phyloP scores from a whole-genome alignment of 2,329 filamentous ascomycete genomes.

The Hypoxylon sp. region DNA sequence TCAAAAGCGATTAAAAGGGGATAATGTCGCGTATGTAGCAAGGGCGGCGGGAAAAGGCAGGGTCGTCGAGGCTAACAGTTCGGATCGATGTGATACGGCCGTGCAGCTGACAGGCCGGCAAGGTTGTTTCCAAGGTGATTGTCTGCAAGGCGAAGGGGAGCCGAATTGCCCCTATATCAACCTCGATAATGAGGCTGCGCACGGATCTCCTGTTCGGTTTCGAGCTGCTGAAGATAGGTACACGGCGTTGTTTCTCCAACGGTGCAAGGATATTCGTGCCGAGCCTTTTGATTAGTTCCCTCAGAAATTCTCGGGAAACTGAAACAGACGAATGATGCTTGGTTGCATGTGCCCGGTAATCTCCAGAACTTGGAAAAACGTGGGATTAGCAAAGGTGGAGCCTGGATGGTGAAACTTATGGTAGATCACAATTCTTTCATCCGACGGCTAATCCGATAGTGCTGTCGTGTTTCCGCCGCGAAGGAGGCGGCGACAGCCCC shows the following conservation, averaged over 20 bases:
- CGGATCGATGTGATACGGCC: conserved; percentile 19
- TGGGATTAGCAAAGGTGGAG: conserved; percentile 21
- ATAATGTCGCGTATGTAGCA: conserved; percentile 17
- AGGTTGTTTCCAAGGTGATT: conserved; percentile 12
- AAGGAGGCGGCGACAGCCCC: conserved; percentile 65
- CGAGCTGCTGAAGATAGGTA: conserved; percentile 14
- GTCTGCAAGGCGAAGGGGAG: conserved; percentile 18
- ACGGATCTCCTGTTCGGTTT: conserved; percentile 21
- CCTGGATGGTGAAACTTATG: conserved; percentile 24
- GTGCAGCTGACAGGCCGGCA: conserved; percentile 16
- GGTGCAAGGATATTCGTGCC: conserved; percentile 39
- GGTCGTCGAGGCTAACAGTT: conserved; percentile 20
- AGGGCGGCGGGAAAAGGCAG: conserved; percentile 6
- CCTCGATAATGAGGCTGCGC: conserved; percentile 22
- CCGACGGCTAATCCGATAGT: conserved; percentile 70
- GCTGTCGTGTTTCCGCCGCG: conserved; percentile 58
- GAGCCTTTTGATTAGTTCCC: conserved; percentile 28
- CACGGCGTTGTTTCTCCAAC: conserved; percentile 13
- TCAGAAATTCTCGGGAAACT: conserved; percentile 20
- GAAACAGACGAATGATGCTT: conserved; percentile 34
- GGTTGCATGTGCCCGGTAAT: conserved; percentile 17
- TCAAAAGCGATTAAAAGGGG: conserved; percentile 14
- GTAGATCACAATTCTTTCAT: conserved; percentile 56
- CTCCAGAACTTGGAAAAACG: conserved; percentile 26
- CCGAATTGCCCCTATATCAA: conserved; percentile 12